phyloP scores from a whole-genome alignment of 768 basidiomycete species.

The Neoboletus subvelutipes region DNA sequence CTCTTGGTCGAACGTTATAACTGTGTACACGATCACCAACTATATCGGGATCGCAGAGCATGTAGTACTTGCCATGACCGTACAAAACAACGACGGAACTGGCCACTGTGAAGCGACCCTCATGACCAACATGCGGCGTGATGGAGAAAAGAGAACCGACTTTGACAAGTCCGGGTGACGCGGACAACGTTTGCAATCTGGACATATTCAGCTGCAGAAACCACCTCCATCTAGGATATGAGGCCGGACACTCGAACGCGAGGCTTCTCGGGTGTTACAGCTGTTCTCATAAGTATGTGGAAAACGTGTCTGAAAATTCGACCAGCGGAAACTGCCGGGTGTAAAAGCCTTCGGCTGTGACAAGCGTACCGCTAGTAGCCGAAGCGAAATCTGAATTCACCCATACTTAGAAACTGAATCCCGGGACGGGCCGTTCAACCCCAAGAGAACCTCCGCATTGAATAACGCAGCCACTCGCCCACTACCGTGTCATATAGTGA shows the following conservation, averaged over 20 bases:
- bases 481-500: too few species aligned
- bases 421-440: too few species aligned
- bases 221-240: neutral
- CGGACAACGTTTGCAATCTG: neutral
- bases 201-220: neutral
- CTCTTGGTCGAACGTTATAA: slow-evolving; percentile 20
- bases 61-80: slow-evolving; percentile 15
- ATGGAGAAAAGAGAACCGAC: neutral
- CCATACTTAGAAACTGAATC: too few species aligned
- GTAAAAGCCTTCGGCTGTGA: too few species aligned
- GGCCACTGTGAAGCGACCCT: slow-evolving; percentile 1
- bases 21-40: slow-evolving; percentile 1
- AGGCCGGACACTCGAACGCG: neutral
- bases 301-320: too few species aligned
- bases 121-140: neutral
- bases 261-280: neutral
- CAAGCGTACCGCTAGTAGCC: too few species aligned
- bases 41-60: neutral
- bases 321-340: too few species aligned
- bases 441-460: too few species aligned
- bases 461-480: too few species aligned
- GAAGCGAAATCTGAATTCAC: too few species aligned
- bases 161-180: slow-evolving; percentile 8
- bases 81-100: slow-evolving; percentile 16
- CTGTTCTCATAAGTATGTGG: too few species aligned